Evolutionary conservation across 2,329 filamentous ascomycete genomes (phyloP).

Genomic region (Chaetomium globosum): DNA sequence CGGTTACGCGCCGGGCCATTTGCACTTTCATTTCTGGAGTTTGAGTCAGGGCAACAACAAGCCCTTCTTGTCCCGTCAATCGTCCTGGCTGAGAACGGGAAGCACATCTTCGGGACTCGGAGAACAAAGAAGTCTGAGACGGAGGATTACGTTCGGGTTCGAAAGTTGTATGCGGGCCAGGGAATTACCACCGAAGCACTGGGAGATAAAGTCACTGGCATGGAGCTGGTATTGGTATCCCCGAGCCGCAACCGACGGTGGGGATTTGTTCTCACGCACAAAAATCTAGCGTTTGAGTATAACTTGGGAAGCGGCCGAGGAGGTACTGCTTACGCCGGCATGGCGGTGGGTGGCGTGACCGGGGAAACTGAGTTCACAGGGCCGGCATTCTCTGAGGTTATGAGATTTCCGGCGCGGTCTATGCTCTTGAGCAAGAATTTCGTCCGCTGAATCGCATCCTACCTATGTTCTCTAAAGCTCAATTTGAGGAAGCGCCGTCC

Average conservation of each 20-base stretch:
- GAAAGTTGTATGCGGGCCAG: no score
- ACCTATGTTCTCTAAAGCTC: neutral
- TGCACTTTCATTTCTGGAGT: no score
- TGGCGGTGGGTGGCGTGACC: neutral
- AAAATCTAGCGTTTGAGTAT: neutral
- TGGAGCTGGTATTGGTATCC: neutral
- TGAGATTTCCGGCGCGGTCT: neutral
- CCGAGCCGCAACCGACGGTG: neutral
- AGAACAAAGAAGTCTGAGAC: no score
- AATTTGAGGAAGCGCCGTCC: neutral
- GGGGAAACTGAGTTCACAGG: neutral
- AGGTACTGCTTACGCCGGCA: neutral
- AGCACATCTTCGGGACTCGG: no score
- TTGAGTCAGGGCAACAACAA: no score
- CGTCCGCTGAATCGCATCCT: neutral
- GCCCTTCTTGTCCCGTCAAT: no score
- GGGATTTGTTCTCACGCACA: neutral
- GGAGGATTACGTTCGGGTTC: no score
- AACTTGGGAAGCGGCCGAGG: neutral
- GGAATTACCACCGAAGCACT: no score
- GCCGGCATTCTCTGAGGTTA: neutral
- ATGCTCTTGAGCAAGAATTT: neutral
- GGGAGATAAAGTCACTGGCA: no score
- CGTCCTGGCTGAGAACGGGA: no score
- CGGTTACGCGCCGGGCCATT: no score